Evolutionary conservation across 257 asterid species (phyloP).

Genomic region (Leptodermis oblonga): DNA sequence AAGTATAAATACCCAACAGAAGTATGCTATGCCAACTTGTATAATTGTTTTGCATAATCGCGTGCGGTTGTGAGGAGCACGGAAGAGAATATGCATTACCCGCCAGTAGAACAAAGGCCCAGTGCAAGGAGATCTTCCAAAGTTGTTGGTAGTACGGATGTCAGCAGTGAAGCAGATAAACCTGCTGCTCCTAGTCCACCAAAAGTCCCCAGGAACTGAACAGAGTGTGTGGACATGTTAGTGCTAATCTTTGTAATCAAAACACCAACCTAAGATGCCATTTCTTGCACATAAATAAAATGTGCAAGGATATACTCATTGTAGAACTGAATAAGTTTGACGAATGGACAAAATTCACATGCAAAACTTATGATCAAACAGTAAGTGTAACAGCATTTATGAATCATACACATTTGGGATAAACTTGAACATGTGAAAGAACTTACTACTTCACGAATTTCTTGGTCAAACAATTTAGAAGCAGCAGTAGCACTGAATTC

Average conservation of each 20-base stretch:
- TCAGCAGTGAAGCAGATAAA: constrained; percentile 86
- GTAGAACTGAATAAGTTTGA: not conserved
- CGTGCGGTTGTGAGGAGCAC: not conserved
- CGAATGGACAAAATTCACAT: not conserved
- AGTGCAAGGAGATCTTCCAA: constrained; percentile 92
- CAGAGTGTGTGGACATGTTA: constrained; percentile 18
- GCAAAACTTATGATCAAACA: not conserved
- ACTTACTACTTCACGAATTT: constrained; percentile 86
- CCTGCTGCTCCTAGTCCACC: constrained; percentile 97
- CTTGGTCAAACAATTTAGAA: constrained; percentile 86
- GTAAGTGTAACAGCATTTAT: not conserved
- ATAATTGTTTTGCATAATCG: not conserved
- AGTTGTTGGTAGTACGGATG: constrained; percentile 80
- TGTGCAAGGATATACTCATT: not conserved
- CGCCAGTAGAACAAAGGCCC: constrained; percentile 97
- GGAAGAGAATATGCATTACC: constrained; percentile 41
- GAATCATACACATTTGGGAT: not conserved
- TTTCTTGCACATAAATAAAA: not conserved
- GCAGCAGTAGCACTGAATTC: constrained; percentile 89
- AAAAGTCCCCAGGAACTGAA: constrained; percentile 75
- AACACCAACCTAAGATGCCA: not conserved
- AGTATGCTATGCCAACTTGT: not conserved
- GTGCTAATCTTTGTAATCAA: constrained; percentile 9
- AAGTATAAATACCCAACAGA: not conserved
- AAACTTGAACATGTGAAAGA: constrained; percentile 14